Conservation (phyloP, 2,329 filamentous ascomycete genomes). For the Claviceps africana region DNA sequence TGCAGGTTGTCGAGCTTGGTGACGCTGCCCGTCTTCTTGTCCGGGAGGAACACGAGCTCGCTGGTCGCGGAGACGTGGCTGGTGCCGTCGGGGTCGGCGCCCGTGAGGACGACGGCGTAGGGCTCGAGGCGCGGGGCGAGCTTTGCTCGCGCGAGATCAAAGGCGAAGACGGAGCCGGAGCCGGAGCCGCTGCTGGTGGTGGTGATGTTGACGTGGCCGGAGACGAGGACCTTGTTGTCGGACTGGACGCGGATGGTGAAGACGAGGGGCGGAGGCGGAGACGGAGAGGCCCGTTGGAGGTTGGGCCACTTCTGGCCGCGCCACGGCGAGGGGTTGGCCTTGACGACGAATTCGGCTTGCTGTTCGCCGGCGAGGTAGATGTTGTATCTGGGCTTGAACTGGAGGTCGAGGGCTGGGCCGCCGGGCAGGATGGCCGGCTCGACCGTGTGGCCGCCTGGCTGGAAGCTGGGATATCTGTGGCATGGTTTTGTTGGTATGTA, state of each 20-base stretch:
- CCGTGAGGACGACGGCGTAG: conserved; percentile 26
- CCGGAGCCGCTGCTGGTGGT: conserved; percentile 3
- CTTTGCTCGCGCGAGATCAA: conserved; percentile 17
- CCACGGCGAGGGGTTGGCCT: conserved; percentile 27
- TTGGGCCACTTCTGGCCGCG: conserved; percentile 23
- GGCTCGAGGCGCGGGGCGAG: conserved; percentile 22
- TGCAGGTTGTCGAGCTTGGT: conserved; percentile 31
- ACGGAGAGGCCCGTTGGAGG: conserved; percentile 8
- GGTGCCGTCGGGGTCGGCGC: conserved; percentile 16
- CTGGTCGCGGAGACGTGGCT: conserved; percentile 22
- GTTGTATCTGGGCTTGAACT: conserved; percentile 31
- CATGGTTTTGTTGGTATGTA: too few species aligned
- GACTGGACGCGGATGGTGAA: conserved; percentile 24
- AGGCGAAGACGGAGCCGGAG: conserved; percentile 21
- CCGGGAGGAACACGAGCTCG: conserved; percentile 28
- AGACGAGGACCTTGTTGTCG: conserved; percentile 18
- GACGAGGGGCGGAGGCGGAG: conserved; percentile 13
- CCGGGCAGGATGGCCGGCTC: conserved; percentile 18
- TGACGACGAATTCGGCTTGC: conserved; percentile 28
- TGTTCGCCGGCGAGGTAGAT: conserved; percentile 30
- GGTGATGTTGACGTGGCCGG: conserved; percentile 20
- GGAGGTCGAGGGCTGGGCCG: conserved; percentile 26
- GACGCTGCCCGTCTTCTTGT: conserved; percentile 27
- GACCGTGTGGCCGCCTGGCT: conserved; percentile 29
- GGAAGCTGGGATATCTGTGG: conserved; percentile 24